Conservation (phyloP, 139 green algal species). For the Chlorella sp. region DNA sequence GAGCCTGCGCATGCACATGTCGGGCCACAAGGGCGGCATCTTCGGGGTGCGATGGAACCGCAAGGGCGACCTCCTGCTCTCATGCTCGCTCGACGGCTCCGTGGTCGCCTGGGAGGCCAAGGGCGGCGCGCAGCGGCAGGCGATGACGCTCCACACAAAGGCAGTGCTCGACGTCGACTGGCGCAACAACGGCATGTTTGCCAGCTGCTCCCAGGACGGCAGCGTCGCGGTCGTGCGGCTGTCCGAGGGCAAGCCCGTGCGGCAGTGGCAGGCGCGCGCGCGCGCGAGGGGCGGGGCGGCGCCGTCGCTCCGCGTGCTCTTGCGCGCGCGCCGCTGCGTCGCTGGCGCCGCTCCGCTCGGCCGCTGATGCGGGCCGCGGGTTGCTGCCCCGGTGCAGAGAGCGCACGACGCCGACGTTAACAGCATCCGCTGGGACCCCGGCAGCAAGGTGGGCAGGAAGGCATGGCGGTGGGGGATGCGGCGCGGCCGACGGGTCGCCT, state of each 20-base stretch:
- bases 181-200: conserved; percentile 87
- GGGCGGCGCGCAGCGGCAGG: conserved; percentile 14
- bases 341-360: not conserved
- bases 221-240: conserved; percentile 87
- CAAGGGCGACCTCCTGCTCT: conserved; percentile 85
- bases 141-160: conserved; percentile 42
- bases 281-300: not conserved
- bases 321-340: not conserved
- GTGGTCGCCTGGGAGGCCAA: conserved; percentile 81
- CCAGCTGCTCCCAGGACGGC: conserved; percentile 88
- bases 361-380: not conserved
- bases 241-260: conserved; percentile 64
- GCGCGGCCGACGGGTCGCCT: too few relatives aligned
- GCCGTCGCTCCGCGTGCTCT: not conserved
- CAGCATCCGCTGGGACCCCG: conserved; percentile 84
- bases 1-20: conserved; percentile 74
- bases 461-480: too few relatives aligned
- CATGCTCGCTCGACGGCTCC: conserved; percentile 85
- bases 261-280: conserved; percentile 48
- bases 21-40: conserved; percentile 82
- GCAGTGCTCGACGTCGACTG: conserved; percentile 93
- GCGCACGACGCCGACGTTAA: conserved; percentile 93
- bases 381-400: conserved; percentile 9
- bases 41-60: conserved; percentile 96
- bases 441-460: too few relatives aligned